Base-by-base conservation (phyloP, 2,329 filamentous ascomycete genomes). In the Epichloe gansuensis region DNA sequence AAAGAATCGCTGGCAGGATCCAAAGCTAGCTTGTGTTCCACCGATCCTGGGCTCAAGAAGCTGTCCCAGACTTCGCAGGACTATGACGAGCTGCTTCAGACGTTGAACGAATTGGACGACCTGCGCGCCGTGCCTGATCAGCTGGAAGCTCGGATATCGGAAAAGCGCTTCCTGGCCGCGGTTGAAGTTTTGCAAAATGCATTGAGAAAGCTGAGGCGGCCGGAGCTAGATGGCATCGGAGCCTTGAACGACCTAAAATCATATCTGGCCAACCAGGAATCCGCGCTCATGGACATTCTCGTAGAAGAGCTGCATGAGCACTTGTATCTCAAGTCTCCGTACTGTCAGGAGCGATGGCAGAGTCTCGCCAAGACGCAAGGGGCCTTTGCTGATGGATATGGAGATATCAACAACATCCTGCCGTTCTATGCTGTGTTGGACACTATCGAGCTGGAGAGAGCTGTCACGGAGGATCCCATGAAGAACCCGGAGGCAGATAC, bases 251-350 rank as follows among this genome's bases (percentile, higher is more conserved):
- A 98, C 60, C 70, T 98, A 58, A 81, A 89, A 52, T 82, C 82
- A 60, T 97, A 97, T 63, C 81, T 98, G 53, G 83, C 83, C 54
- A 97, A 95, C 63, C 94, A 98, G 65, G 93, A 98, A 70, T 87
- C 85, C 31, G 81, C 88, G 0, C 71, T 98, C 56, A 91, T 91
- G 63, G 93, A 98, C 63, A 97, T 97, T 50, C 67, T 98, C 52
- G 83, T 97, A n/a, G 93, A 98, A 65, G 93, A 98, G 67, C 74
- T 98, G 36, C 93, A 98, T 64, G 93, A 95, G 65, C 93, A 98
- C 68, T 76, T 98, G 4, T 98, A 98, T 64, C 80, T 98, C 40
- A 97, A 97, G 66, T 97, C 91, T 3, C 93, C 91, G 0, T 98
- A 98, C 65, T 97, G 91, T 64, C 89, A 95, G 64, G 89, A 95